Evolutionary conservation across 2,329 filamentous ascomycete species (phyloP).

Genomic region (Fusarium musae): DNA sequence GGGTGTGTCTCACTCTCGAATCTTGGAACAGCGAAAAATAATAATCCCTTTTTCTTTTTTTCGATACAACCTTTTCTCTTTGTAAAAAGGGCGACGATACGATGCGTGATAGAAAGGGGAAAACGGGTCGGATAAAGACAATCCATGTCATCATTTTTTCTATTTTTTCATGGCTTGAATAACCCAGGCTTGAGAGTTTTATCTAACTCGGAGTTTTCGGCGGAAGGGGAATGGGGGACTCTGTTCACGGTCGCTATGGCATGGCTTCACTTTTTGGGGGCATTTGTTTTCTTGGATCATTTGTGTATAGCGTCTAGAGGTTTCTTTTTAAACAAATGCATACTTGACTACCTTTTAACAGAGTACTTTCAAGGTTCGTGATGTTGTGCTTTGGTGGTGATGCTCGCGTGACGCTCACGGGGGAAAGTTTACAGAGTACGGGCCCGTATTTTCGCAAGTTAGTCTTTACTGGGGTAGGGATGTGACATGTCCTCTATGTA

Average conservation of each 20-base stretch:
- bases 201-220: constrained; percentile 19
- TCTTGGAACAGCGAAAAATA: constrained; percentile 18
- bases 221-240: not conserved
- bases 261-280: constrained; percentile 1
- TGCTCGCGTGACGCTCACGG: not conserved
- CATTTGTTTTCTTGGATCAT: constrained; percentile 1
- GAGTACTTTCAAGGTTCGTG: too few relatives aligned
- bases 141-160: constrained; percentile 1
- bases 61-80: not conserved
- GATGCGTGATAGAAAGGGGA: constrained; percentile 22
- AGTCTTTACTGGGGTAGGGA: not conserved
- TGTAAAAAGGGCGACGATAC: constrained; percentile 15
- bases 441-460: not conserved
- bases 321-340: constrained; percentile 10
- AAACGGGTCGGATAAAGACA: not conserved
- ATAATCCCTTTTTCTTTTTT: constrained; percentile 3
- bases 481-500: not conserved
- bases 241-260: constrained; percentile 10
- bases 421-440: not conserved
- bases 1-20: not conserved
- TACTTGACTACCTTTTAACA: not conserved
- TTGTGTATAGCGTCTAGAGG: constrained; percentile 23
- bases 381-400: not conserved
- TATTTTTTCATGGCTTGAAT: not conserved
- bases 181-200: not conserved